Conservation (phyloP, 768 basidiomycete species). For the Cyclocybe aegerita region DNA sequence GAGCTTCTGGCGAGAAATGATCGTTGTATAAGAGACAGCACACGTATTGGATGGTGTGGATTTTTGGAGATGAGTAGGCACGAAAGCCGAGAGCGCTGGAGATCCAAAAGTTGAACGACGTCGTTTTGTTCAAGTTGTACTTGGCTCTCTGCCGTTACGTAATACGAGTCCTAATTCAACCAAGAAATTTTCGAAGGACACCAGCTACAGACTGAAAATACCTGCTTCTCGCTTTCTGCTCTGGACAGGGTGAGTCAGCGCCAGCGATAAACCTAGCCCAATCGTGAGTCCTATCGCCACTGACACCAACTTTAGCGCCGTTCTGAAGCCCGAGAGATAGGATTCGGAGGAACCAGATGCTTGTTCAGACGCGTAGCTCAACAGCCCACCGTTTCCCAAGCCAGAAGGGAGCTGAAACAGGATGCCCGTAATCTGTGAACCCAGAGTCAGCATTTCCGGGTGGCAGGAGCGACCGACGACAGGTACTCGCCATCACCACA, state of each 20-base stretch:
- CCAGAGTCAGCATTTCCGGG: constrained; percentile 6
- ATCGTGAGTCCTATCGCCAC: constrained; percentile 82
- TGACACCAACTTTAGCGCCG: constrained; percentile 73
- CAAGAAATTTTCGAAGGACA: neutral
- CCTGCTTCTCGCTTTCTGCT: constrained; percentile 57
- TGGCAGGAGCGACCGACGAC: neutral
- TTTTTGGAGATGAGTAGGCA: too few relatives aligned
- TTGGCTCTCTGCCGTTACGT: too few relatives aligned
- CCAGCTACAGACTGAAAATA: constrained; percentile 54
- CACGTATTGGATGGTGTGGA: too few relatives aligned
- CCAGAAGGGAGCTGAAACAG: constrained; percentile 86
- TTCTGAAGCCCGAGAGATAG: constrained; percentile 71
- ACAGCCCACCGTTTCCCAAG: constrained; percentile 74
- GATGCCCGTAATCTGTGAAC: constrained; percentile 63
- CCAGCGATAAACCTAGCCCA: constrained; percentile 70
- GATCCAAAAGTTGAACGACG: too few relatives aligned
- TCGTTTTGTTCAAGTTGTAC: too few relatives aligned
- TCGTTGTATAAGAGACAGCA: too few relatives aligned
- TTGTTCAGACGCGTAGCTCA: constrained; percentile 63
- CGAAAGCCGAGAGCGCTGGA: too few relatives aligned
- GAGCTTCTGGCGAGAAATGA: too few relatives aligned
- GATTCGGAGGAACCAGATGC: constrained; percentile 50
- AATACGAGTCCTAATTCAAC: too few relatives aligned
- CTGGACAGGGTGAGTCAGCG: constrained; percentile 63
- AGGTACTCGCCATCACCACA: constrained; percentile 67